These are phyloP conservation scores for Cladosporium velox DNA, from an alignment of 2,329 filamentous ascomycete genomes.

Conservation along the genomic window DNA sequence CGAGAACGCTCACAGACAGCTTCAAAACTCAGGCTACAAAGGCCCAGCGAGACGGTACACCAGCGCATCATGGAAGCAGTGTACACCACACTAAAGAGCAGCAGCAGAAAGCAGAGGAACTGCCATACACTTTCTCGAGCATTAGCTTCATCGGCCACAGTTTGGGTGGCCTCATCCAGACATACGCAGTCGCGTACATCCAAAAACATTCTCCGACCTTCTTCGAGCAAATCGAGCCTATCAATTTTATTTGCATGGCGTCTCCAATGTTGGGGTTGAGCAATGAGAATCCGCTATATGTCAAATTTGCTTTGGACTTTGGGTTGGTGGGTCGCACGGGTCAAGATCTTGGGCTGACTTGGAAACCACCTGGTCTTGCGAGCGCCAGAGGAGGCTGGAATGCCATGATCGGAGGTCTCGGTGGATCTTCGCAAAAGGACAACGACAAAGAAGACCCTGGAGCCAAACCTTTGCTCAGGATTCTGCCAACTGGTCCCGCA, in stretches of 20 bases:
- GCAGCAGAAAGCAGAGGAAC: constrained; percentile 47
- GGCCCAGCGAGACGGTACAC: constrained; percentile 48
- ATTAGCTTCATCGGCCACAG: constrained; percentile 96
- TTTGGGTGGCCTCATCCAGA: constrained; percentile 85
- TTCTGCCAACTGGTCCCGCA: constrained; percentile 87
- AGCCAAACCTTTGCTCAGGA: constrained; percentile 83
- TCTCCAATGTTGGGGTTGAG: constrained; percentile 88
- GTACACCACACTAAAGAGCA: constrained; percentile 53
- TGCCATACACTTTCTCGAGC: constrained; percentile 82
- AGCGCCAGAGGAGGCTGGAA: constrained; percentile 84
- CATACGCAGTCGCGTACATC: constrained; percentile 93
- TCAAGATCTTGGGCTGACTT: constrained; percentile 90
- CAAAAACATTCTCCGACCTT: constrained; percentile 93
- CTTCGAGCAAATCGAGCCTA: constrained; percentile 79
- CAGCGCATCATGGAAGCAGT: constrained; percentile 62
- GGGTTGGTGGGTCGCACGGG: constrained; percentile 94
- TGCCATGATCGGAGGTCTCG: constrained; percentile 78
- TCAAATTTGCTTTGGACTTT: constrained; percentile 95
- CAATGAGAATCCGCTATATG: constrained; percentile 96
- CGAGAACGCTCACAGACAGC: constrained; percentile 50
- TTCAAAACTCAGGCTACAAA: constrained; percentile 50
- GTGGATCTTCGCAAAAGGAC: constrained; percentile 48
- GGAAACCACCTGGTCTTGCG: constrained; percentile 84
- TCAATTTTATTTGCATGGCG: constrained; percentile 88
- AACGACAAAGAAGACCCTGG: constrained; percentile 66